Conservation (phyloP, 805 yeast genomes). For the Metschnikowia shivogae region DNA sequence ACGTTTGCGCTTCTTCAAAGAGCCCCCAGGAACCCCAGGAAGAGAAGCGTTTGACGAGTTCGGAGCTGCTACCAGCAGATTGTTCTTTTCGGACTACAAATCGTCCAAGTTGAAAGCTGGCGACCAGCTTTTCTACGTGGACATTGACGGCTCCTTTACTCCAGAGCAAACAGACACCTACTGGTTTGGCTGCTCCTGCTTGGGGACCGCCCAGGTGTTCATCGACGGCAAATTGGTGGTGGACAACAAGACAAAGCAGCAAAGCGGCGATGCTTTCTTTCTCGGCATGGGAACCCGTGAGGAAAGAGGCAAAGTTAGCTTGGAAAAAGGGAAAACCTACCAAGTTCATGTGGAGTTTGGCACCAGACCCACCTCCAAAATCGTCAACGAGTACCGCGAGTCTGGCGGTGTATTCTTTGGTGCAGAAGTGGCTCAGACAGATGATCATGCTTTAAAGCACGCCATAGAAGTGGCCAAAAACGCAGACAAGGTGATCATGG, state of each 20-base stretch:
- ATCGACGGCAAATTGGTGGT: constrained; percentile 50
- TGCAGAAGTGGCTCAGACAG: constrained; percentile 16
- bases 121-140: constrained; percentile 37
- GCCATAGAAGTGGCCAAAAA: constrained; percentile 25
- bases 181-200: constrained; percentile 48
- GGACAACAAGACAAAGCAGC: constrained; percentile 54
- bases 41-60: constrained; percentile 25
- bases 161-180: constrained; percentile 49
- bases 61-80: constrained; percentile 12
- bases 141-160: constrained; percentile 39
- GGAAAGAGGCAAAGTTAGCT: constrained; percentile 33
- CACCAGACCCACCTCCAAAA: constrained; percentile 37
- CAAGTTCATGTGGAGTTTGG: constrained; percentile 49
- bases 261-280: constrained; percentile 47
- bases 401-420: constrained; percentile 30
- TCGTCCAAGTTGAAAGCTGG: constrained; percentile 8
- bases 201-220: constrained; percentile 54
- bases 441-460: constrained; percentile 22
- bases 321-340: constrained; percentile 45
- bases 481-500: constrained; percentile 28
- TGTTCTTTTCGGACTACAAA: constrained; percentile 20
- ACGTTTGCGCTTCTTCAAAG: constrained; percentile 23
- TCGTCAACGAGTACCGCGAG: constrained; percentile 14
- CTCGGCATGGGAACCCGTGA: constrained; percentile 52
- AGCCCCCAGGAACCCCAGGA: constrained; percentile 23